These are phyloP conservation scores for Phytophthora rubi DNA, from an alignment of 352 stramenopile species.

Conservation along the genomic window DNA sequence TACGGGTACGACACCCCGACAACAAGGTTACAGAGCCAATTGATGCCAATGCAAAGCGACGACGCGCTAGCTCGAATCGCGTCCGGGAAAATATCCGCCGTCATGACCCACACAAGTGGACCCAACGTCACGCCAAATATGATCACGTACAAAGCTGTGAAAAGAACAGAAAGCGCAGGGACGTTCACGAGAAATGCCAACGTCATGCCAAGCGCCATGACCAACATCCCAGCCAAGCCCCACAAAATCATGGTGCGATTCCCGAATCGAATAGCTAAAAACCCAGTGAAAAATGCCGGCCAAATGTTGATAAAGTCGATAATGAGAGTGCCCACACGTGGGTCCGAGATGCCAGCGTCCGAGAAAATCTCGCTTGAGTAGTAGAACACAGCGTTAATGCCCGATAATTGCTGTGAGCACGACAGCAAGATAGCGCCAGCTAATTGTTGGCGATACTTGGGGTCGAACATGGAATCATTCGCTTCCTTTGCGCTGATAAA, in stretches of 20 bases:
- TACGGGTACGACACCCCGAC: conserved; percentile 66
- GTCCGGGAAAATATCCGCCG: conserved; percentile 32
- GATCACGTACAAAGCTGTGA: conserved; percentile 50
- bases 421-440: conserved; percentile 44
- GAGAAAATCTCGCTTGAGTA: conserved; percentile 57
- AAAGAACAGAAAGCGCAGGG: conserved; percentile 54
- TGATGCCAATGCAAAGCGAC: conserved; percentile 40
- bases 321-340: conserved; percentile 33
- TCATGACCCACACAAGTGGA: conserved; percentile 33
- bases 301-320: conserved; percentile 38
- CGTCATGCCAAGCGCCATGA: conserved; percentile 58
- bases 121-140: conserved; percentile 34
- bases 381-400: conserved; percentile 46
- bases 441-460: conserved; percentile 35
- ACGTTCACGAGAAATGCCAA: conserved; percentile 49
- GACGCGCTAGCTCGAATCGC: conserved; percentile 28
- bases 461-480: conserved; percentile 21
- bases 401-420: conserved; percentile 55
- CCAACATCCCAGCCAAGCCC: conserved; percentile 48
- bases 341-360: conserved; percentile 35
- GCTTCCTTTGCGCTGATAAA: conserved; percentile 21
- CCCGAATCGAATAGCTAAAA: conserved; percentile 51
- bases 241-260: conserved; percentile 64
- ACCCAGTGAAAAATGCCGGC: conserved; percentile 31
- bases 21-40: conserved; percentile 63